Evolutionary conservation across 768 basidiomycete genomes (phyloP), one percentile per base, ranked within the genome.

Genomic region (Hemileccinum rubropunctum): DNA sequence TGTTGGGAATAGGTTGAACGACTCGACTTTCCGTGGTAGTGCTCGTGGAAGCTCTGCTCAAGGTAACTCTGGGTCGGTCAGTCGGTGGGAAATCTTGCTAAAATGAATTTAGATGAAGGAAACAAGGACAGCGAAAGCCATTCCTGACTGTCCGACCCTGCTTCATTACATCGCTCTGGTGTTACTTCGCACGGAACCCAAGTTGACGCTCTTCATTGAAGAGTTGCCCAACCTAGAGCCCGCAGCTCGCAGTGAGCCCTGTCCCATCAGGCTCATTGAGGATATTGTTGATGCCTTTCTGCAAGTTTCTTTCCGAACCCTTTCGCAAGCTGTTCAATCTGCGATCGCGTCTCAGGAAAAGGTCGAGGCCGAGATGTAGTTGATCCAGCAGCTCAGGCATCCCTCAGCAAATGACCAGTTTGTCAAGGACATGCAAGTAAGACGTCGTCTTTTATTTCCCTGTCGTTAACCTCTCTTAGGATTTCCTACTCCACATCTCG

Each of bases 161-260:
- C 74, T 97, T 11, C 94, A 95, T 65, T 95, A 92, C 62, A 65
- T 95, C n/a, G 91, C 89, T 12, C 78, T 80, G 41, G 77, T 88
- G 6, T 73, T 95, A 14, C 59, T 88, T 49, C 78, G 84, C 27
- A 77, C 76, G 6, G 84, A 94, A 60, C 78, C 86, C 0, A 71
- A 75, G 0, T 64, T 91, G 12, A 70, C 87, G 5, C 75, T 75
- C 15, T 95, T 94, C 66, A 77, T 89, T 4, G 85, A 91, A 21
- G 93, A 95, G 12, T 68, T 91, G 58, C 85, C 90, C 1, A 84
- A 82, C 62, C 58, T 97, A 3, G 91, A 94, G 63, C 81, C 89
- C 3, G 93, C 91, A 10, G 86, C 91, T 18, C 78, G 91, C 58
- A 74, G 94, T 91, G 60, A 57, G 56, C 27, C 9, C 26, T 3